Evolutionary conservation across 352 stramenopile genomes (phyloP).

Genomic region (Pythium phragmitis): DNA sequence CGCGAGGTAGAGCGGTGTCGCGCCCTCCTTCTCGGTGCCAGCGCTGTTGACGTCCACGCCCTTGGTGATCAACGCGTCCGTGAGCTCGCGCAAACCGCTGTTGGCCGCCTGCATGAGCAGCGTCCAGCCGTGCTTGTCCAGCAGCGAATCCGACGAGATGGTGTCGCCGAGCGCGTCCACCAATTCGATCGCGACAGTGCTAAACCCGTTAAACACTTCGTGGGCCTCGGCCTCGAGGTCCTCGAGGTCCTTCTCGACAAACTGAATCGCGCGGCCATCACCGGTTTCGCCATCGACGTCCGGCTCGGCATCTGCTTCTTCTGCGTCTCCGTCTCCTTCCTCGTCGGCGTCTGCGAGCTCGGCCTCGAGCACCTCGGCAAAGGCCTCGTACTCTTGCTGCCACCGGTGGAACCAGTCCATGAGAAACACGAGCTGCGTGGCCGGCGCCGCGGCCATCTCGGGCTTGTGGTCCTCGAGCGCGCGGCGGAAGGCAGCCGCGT

Average conservation of each 20-base stretch:
- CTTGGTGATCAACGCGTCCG: conserved; percentile 49
- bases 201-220: conserved; percentile 66
- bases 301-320: conserved; percentile 16
- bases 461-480: conserved; percentile 29
- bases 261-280: conserved; percentile 20
- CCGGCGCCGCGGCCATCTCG: conserved; percentile 22
- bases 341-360: conserved; percentile 43
- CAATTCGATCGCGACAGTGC: conserved; percentile 46
- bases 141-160: conserved; percentile 41
- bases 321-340: conserved; percentile 29
- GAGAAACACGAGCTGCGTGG: conserved; percentile 58
- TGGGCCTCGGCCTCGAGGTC: conserved; percentile 75
- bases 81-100: conserved; percentile 57
- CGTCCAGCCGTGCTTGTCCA: conserved; percentile 81
- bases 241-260: conserved; percentile 59
- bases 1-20: conserved; percentile 70
- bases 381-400: conserved; percentile 86
- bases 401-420: conserved; percentile 88
- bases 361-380: conserved; percentile 65
- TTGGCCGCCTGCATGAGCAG: conserved; percentile 86
- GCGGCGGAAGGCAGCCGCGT: conserved; percentile 47
- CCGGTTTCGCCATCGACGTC: conserved; percentile 7
- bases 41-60: conserved; percentile 63
- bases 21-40: conserved; percentile 42
- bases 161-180: conserved; percentile 40